Conservation (phyloP, 176 grass and related monocot genomes). For the Paspalum notatum region DNA sequence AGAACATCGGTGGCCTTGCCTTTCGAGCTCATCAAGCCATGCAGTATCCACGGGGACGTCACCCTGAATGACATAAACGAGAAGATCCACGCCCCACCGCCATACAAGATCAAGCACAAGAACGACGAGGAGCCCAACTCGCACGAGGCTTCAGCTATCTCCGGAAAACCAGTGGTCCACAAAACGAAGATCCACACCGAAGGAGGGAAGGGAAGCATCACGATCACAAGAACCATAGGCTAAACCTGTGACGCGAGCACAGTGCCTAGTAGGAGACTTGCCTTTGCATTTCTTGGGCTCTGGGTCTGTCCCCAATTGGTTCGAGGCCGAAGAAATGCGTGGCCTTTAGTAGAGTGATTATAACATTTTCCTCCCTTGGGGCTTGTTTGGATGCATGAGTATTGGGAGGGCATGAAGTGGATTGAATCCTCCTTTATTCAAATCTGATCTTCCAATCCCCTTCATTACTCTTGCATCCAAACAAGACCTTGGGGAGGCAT, state of each 20-base stretch:
- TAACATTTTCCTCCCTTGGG: too few relatives aligned
- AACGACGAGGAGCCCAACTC: constrained; percentile 34
- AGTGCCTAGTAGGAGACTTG: background rate
- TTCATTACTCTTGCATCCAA: too few relatives aligned
- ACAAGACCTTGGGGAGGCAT: background rate
- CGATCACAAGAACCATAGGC: constrained; percentile 82
- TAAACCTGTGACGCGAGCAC: constrained; percentile 8
- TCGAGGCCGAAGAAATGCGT: constrained; percentile 24
- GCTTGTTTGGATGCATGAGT: too few relatives aligned
- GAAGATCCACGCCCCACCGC: constrained; percentile 62
- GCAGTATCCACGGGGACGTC: constrained; percentile 52
- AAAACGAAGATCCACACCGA: constrained; percentile 92
- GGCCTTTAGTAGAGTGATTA: background rate
- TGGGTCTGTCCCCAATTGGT: background rate
- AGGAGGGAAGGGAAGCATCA: constrained; percentile 84
- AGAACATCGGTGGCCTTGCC: constrained; percentile 69
- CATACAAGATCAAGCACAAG: constrained; percentile 77
- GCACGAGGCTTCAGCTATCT: constrained; percentile 64
- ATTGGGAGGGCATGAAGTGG: too few relatives aligned
- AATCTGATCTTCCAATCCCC: too few relatives aligned
- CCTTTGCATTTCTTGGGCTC: constrained; percentile 18
- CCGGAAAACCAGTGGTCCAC: constrained; percentile 80
- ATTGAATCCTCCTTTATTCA: too few relatives aligned
- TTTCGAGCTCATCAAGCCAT: constrained; percentile 89
- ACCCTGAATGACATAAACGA: constrained; percentile 87